These are phyloP conservation scores for Cryphonectria naterciae DNA, from an alignment of 2,329 filamentous ascomycete genomes.

Conservation along the genomic window DNA sequence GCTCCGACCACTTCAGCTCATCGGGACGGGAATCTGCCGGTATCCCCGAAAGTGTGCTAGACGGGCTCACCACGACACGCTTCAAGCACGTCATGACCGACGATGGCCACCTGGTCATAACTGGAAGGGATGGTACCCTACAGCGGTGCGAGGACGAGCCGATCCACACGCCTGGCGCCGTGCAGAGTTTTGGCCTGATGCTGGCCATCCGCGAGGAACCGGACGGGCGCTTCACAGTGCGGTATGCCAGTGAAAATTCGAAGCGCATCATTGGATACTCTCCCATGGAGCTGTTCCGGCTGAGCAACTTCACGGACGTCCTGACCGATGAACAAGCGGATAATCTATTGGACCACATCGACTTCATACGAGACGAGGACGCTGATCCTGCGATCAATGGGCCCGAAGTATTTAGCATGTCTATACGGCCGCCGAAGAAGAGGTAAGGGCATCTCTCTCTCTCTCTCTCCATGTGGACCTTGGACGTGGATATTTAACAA, in stretches of 20 bases:
- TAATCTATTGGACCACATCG: constrained; percentile 81
- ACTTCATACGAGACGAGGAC: constrained; percentile 85
- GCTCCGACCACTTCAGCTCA: constrained; percentile 17
- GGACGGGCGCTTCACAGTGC: constrained; percentile 70
- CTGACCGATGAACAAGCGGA: constrained; percentile 82
- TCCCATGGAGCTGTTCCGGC: constrained; percentile 73
- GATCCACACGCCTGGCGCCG: constrained; percentile 81
- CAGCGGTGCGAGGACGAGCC: constrained; percentile 90
- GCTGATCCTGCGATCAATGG: constrained; percentile 75
- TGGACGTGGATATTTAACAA: background rate
- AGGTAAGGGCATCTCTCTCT: constrained; percentile 33
- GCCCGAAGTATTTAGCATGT: constrained; percentile 83
- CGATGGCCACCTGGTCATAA: constrained; percentile 81
- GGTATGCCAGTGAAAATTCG: constrained; percentile 82
- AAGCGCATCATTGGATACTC: constrained; percentile 74
- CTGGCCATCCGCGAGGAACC: constrained; percentile 73
- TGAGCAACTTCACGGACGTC: constrained; percentile 81
- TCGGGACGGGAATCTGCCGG: constrained; percentile 8
- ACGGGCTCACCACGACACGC: constrained; percentile 65
- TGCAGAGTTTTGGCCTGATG: constrained; percentile 80
- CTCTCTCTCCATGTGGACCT: too few species aligned
- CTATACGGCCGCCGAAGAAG: constrained; percentile 62
- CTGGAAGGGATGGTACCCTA: constrained; percentile 72
- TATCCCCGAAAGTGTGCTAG: constrained; percentile 10
- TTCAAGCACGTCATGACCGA: constrained; percentile 80